Conservation (phyloP, 768 basidiomycete genomes). For the Boletus pseudopeckii region DNA sequence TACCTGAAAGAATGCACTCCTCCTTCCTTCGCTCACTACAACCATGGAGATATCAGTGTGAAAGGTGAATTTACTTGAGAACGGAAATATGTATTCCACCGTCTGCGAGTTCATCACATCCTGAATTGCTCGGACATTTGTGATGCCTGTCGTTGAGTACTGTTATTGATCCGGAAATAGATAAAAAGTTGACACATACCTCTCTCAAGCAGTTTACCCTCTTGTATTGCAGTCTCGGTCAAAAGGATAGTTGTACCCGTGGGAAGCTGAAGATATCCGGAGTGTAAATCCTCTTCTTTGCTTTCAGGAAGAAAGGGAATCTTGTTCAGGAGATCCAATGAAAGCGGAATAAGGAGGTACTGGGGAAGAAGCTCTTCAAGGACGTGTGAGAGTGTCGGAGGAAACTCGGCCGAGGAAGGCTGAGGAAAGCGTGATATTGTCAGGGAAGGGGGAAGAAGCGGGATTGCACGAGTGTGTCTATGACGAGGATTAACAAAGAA, state of each 20-base stretch:
- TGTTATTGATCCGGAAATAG: background rate
- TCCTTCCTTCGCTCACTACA: conserved; percentile 57
- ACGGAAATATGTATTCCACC: conserved; percentile 74
- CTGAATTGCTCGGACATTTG: conserved; percentile 62
- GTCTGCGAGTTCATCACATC: conserved; percentile 62
- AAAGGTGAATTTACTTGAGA: conserved; percentile 61
- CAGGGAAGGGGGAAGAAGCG: conserved; percentile 64
- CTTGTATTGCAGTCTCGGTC: conserved; percentile 63
- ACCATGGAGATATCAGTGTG: conserved; percentile 70
- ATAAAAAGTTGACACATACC: conserved; percentile 21
- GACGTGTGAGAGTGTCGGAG: conserved; percentile 51
- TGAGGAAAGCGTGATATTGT: conserved; percentile 62
- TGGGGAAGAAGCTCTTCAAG: conserved; percentile 60
- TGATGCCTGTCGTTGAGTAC: conserved; percentile 43
- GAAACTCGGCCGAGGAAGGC: conserved; percentile 25
- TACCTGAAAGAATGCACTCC: conserved; percentile 74
- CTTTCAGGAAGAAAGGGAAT: conserved; percentile 59
- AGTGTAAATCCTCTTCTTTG: conserved; percentile 68
- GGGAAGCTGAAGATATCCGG: conserved; percentile 73
- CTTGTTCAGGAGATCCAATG: conserved; percentile 59
- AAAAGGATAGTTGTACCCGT: conserved; percentile 56
- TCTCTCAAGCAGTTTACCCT: conserved; percentile 61
- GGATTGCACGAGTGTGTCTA: conserved; percentile 65
- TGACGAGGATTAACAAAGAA: background rate
- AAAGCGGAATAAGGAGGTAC: conserved; percentile 53